Evolutionary conservation across 768 basidiomycete genomes (phyloP), one percentile per base, ranked within the genome.

Genomic region (Pleurotus ostreatus): DNA sequence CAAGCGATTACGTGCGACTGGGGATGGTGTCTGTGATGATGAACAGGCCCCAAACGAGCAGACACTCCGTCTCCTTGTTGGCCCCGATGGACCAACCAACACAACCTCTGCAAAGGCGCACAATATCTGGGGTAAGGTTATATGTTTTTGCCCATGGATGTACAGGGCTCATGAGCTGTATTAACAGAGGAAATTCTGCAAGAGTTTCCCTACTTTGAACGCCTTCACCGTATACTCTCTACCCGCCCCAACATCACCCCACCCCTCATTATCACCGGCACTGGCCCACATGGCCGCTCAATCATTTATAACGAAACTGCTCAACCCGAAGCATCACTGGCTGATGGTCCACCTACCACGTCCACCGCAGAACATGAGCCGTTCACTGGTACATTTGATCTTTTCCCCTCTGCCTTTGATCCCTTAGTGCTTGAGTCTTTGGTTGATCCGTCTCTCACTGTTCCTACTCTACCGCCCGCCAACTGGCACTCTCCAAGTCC

Each of bases 201-300:
- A 11, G 57, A 61, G 22, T 64, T 63, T 44, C 46, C 55, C 13
- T 60, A 58, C 44, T 65, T 65, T 45, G 46, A 57, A 11, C 9
- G 20, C 37, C 45, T 61, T 30, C 61, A 61, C 38, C 22, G 18
- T 2, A 34, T 63, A 40, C 49, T 57, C 13, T 18, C 20, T 13
- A 55, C 57, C 26, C 62, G 55, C 18, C 56, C 59, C 3, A 65
- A 65, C 23, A 49, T 60, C 34, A 59, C 46, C 30, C 64, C 62
- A 8, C 65, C 62, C 49, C 53, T 53, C 30, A 44, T 65, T 11
- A 65, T 56, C 39, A 65, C 64, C 15, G 64, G 64, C 18, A 56
- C 63, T 18, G 64, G 64, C 23, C 64, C 64, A 13, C 5, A 49
- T n/a, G 64, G 64, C 8, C 40, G 26, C 34, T 53, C 54, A 49